Evolutionary conservation across 73 alveolate species (phyloP).

Genomic region (Breviolum minutum): DNA sequence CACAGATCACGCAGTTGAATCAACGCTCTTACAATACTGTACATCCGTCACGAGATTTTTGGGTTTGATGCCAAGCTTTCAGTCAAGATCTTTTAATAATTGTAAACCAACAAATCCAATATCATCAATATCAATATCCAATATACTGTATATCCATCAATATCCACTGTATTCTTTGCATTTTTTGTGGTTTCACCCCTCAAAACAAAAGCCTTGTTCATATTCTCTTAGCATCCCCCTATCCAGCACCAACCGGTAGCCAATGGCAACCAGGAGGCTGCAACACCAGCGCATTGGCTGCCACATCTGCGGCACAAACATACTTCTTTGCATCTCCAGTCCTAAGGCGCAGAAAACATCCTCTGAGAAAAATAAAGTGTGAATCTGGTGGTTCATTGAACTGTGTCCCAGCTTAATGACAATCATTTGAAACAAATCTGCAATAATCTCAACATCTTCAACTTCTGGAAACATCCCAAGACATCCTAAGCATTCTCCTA

Average conservation of each 20-base stretch:
- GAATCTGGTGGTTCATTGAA: too few species aligned
- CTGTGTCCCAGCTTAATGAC: too few species aligned
- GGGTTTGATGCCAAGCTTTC: neutral
- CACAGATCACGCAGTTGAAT: too few species aligned
- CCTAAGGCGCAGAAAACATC: neutral
- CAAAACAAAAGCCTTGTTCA: neutral
- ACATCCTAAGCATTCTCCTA: too few species aligned
- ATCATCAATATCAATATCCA: neutral
- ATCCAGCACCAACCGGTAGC: too few species aligned
- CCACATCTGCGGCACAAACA: neutral
- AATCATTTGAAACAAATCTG: too few species aligned
- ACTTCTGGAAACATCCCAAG: too few species aligned
- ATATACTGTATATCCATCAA: neutral
- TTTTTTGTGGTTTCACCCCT: neutral
- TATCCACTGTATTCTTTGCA: neutral
- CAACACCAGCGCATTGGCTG: neutral
- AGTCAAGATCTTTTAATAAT: neutral
- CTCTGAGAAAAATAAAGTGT: too few species aligned
- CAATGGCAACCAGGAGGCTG: neutral
- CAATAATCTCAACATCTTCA: too few species aligned
- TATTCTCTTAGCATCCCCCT: too few species aligned
- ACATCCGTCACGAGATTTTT: neutral
- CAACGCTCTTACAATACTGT: too few species aligned
- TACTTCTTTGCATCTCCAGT: constrained; percentile 4
- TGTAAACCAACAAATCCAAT: neutral